Evolutionary conservation across 805 yeast genomes (phyloP).

Genomic region (Ogataea allantospora): DNA sequence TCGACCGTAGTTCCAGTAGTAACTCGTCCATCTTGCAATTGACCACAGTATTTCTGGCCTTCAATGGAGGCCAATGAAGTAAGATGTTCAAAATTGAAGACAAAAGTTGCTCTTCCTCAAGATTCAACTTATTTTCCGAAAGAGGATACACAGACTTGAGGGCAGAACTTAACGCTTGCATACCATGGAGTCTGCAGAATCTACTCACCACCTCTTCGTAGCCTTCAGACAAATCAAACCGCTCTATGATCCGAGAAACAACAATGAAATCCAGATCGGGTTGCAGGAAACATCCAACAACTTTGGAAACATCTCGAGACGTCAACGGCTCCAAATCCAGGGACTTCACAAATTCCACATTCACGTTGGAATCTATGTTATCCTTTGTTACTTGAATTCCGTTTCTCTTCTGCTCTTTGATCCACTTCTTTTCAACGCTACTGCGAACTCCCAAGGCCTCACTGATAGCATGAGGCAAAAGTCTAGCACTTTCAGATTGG

Average conservation of each 20-base stretch:
- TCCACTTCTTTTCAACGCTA: conserved; percentile 68
- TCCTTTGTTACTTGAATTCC: conserved; percentile 49
- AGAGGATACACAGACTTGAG: conserved; percentile 37
- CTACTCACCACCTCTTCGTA: conserved; percentile 46
- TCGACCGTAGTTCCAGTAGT: conserved; percentile 42
- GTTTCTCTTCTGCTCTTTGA: conserved; percentile 53
- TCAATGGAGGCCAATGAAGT: conserved; percentile 63
- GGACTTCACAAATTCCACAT: conserved; percentile 61
- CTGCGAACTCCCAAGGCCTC: conserved; percentile 81
- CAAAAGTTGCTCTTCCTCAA: conserved; percentile 41
- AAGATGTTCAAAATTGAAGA: conserved; percentile 56
- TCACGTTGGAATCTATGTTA: conserved; percentile 55
- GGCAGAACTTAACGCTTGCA: conserved; percentile 68
- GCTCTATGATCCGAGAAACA: conserved; percentile 61
- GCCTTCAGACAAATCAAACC: conserved; percentile 46
- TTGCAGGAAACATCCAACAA: conserved; percentile 76
- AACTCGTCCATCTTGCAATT: conserved; percentile 70
- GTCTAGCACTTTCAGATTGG: conserved; percentile 86
- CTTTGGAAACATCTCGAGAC: conserved; percentile 66
- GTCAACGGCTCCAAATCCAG: conserved; percentile 52
- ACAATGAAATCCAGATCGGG: conserved; percentile 67
- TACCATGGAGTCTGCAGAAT: conserved; percentile 82
- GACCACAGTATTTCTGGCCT: conserved; percentile 68
- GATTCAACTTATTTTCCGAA: conserved; percentile 12
- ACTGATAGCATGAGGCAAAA: conserved; percentile 77